Base-by-base conservation (phyloP, 2,329 filamentous ascomycete species). In the Diaporthe eres region DNA sequence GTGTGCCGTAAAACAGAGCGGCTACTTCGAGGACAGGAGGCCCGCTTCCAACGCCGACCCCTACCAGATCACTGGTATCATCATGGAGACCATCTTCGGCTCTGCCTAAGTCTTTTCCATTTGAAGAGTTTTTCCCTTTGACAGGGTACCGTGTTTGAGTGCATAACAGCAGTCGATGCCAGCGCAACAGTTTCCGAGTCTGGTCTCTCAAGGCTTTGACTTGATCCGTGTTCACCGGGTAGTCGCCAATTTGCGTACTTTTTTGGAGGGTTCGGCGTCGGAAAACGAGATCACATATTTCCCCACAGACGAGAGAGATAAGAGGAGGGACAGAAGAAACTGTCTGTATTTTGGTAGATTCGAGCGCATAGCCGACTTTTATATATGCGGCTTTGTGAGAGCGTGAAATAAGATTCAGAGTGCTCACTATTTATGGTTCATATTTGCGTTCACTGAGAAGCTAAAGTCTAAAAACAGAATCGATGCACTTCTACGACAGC, bases 21-120 rank as follows among this genome's bases (percentile, higher is more conserved):
- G 96, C 79, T 98, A 98, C 91, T 98, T 98, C 80, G 95, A 98
- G 86, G 93, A 95, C 79, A 91, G 94, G 83, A 68, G 65, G 47
- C 65, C 65, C 49, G 65, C 65, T 2, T 68, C 91, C 44, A 97
- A 97, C 85, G 95, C 92, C 78, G 94, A 96, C 85, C 94, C 94
- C 77, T 97, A 97, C 87, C 94, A 95, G 86, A 88, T 91, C 75
- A 94, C 94, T 78, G 94, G 92, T 85, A 94, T 95, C 82, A 92
- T 96, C 78, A 93, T 94, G 84, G 93, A 95, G 86, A 94, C 93
- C 58, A 85, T 86, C 78, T 86, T 85, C 76, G 85, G 85, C 78
- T 83, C 80, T 79, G 80, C 65, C 65, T 68, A 68, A 68, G 47
- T 28, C 1, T 28, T 25, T 25, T 55, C 31, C 47, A 17, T 12